Evolutionary conservation across 2,329 filamentous ascomycete species (phyloP), one percentile per base, ranked within the genome.

Genomic region (Fusarium lyarnte): DNA sequence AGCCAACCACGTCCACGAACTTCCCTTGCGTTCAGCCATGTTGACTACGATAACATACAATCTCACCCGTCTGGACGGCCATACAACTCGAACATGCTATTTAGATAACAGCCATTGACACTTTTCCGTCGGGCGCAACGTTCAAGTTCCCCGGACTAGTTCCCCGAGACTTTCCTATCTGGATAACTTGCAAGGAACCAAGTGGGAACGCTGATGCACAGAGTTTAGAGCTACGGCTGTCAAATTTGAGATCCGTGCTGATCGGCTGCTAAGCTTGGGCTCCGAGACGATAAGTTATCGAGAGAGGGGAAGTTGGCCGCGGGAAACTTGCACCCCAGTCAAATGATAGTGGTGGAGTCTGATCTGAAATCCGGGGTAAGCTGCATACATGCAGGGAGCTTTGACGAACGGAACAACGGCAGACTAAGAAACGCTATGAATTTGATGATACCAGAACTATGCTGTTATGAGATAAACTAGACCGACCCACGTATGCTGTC

Each of bases 131-230:
- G 29, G 46, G 36, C 31, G 8, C 29, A 21, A 42, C 41, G 36
- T 35, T 10, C 23, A 47, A 63, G 53, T 68, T 66, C 52, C 67
- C 66, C 47, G 61, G 65, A 51, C 35, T 47, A 39, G 29, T 39
- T 51, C 39, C 63, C 71, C 75, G 75, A 74, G 71, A 62, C 60
- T 51, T 42, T 61, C 63, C 73, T 38, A 45, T 68, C 58, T 72
- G 23, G 53, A 59, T 55, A 25, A 19, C 29, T 43, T n/a, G 36
- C 12, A 31, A 36, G 43, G 31, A 11, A 27, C 35, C 27, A 41
- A 47, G 54, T 63, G 74, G 63, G 49, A 58, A 69, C 63, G 60
- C 46, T 14, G 67, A 42, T 63, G 58, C 35, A 42, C 19, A 41
- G 17, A 25, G 45, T 58, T 51, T 33, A 41, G 31, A 23, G 43